These are phyloP conservation scores for Globisporangium cylindrosporum DNA, from an alignment of 352 stramenopile genomes.

Conservation along the genomic window DNA sequence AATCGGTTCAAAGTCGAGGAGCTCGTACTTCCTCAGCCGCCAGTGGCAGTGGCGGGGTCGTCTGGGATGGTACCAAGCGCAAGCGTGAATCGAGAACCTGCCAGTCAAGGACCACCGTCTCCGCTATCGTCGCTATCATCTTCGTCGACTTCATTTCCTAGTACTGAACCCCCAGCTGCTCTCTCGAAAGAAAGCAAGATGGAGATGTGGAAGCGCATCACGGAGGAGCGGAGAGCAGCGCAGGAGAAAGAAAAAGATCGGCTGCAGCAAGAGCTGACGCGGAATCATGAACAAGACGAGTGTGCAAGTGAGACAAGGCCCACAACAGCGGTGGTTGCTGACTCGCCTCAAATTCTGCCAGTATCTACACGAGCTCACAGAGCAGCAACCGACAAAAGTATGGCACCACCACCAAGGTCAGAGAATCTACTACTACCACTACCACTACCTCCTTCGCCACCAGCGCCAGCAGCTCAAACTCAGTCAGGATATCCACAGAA, in stretches of 20 bases:
- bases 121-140: background rate
- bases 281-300: background rate
- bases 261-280: conserved; percentile 12
- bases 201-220: conserved; percentile 64
- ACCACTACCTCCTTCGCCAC: conserved; percentile 1
- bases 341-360: background rate
- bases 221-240: conserved; percentile 39
- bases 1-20: conserved; percentile 23
- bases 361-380: background rate
- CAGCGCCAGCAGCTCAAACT: background rate
- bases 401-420: background rate
- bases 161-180: background rate
- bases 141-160: background rate
- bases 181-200: conserved; percentile 56
- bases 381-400: background rate
- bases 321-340: background rate
- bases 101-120: background rate
- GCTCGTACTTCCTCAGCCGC: conserved; percentile 1
- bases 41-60: background rate
- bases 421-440: background rate
- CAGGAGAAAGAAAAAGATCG: conserved; percentile 24
- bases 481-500: background rate
- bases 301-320: background rate
- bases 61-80: background rate
- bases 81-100: background rate